Percentiles rank a stretch among this genome's conserved stretches.
Evolutionary conservation across 2,329 filamentous ascomycete genomes (phyloP).

Genomic region (Exophiala phaeomuriformis): DNA sequence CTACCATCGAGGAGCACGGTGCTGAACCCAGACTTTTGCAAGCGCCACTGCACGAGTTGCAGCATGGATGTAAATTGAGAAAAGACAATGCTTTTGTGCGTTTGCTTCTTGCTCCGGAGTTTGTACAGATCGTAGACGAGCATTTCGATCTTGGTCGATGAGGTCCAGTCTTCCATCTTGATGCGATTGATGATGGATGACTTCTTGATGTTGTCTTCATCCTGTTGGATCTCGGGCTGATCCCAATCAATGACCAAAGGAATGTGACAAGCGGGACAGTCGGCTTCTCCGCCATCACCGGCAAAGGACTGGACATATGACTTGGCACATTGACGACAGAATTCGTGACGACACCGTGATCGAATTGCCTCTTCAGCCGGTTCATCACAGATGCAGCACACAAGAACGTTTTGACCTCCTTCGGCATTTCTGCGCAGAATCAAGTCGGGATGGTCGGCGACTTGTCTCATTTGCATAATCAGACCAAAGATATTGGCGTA

Average conservation of each 20-base stretch:
- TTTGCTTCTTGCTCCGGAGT: slow-evolving; percentile 83
- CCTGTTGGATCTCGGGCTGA: slow-evolving; percentile 90
- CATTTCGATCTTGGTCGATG: slow-evolving; percentile 95
- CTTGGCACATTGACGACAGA: slow-evolving; percentile 73
- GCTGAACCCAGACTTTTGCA: slow-evolving; percentile 92
- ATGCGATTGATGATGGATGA: slow-evolving; percentile 97
- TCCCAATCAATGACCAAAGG: slow-evolving; percentile 83
- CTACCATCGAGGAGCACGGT: slow-evolving; percentile 97
- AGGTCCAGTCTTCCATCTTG: slow-evolving; percentile 98
- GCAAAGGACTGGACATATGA: slow-evolving; percentile 74
- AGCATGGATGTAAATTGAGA: slow-evolving; percentile 97
- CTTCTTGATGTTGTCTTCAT: slow-evolving; percentile 80
- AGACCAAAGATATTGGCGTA: slow-evolving; percentile 98
- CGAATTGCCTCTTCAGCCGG: slow-evolving; percentile 89
- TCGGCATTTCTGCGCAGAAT: slow-evolving; percentile 81
- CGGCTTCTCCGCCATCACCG: slow-evolving; percentile 44
- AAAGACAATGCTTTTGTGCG: slow-evolving; percentile 95
- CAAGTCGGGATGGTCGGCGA: slow-evolving; percentile 91
- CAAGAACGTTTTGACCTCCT: slow-evolving; percentile 79
- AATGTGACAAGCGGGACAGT: slow-evolving; percentile 87
- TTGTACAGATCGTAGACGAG: slow-evolving; percentile 90
- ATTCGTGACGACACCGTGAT: slow-evolving; percentile 87
- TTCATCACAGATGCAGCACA: slow-evolving; percentile 95
- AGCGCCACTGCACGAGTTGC: slow-evolving; percentile 92
- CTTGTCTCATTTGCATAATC: slow-evolving; percentile 99